These are phyloP conservation scores for Cryptosporidium viatorum DNA, from an alignment of 169 alveolate genomes.

Conservation along the genomic window DNA sequence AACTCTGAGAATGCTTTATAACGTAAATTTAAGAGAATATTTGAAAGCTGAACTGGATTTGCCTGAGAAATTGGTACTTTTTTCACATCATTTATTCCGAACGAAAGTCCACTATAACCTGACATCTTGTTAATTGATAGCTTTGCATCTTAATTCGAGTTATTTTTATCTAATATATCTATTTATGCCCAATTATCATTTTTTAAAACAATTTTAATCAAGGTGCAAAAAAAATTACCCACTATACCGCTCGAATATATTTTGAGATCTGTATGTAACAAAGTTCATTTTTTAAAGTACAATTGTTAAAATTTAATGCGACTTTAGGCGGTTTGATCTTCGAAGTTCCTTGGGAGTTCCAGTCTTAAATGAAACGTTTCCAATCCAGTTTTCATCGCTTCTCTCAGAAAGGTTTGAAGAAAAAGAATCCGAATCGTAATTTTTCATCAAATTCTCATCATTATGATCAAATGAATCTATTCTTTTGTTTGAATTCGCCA, in stretches of 20 bases:
- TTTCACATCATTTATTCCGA: slow-evolving; percentile 5
- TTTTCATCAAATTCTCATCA: background rate
- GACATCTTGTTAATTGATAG: background rate
- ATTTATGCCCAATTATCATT: background rate
- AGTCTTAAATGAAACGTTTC: background rate
- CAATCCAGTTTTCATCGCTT: slow-evolving; percentile 3
- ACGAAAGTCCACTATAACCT: slow-evolving; percentile 32
- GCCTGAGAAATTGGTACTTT: slow-evolving; percentile 54
- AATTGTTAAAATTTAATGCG: background rate
- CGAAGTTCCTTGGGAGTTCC: background rate
- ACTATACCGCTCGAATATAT: background rate
- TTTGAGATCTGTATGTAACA: background rate
- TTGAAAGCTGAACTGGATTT: slow-evolving; percentile 55
- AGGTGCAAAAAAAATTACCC: background rate
- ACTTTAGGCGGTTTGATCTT: slow-evolving; percentile 16
- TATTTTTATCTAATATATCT: background rate
- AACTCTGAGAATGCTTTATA: slow-evolving; percentile 28
- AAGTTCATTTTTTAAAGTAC: background rate
- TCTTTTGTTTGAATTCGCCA: background rate
- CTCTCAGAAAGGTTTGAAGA: background rate
- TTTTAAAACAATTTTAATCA: background rate
- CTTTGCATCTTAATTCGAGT: background rate
- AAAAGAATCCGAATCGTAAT: background rate
- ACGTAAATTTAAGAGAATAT: slow-evolving; percentile 18
- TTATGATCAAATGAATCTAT: background rate